Evolutionary conservation across 805 yeast genomes (phyloP), one percentile per base, ranked within the genome.

Genomic region (Lipomyces oligophaga): DNA sequence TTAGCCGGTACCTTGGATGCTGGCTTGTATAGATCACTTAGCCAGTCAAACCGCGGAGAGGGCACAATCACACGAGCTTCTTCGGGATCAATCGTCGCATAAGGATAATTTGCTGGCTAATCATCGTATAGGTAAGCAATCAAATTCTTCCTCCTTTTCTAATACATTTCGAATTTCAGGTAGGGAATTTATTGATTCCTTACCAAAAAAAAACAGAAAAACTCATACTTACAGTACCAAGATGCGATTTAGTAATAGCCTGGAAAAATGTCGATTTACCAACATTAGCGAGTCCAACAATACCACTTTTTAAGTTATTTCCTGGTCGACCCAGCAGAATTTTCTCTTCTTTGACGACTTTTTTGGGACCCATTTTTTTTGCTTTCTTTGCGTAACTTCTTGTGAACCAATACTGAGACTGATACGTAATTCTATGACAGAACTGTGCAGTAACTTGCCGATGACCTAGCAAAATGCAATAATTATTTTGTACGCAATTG

Each of bases 201-300:
- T 26, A 26, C 13, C 30, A 26, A 26, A 38, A 19, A 18, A 6
- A 8, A 31, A 6, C 7, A 8, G 16, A 18, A 5, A 13, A 25
- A 26, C 27, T n/a, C n/a, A 18, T 24, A 52, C 54, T 8, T 43
- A 55, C 59, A 31, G 78, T 88, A 54, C 98, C 97, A 58, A 93
- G 73, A 38, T 89, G 87, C 59, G 89, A 86, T 70, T 82, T 80
- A 46, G 97, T 90, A 63, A 93, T 84, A 46, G 96, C 96, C 70
- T 93, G 97, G 79, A 90, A 90, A 68, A 90, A 88, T 5, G 97
- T 90, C 11, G 96, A 87, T 69, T 93, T 93, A 62, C 98, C 98
- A 57, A 90, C 70, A 54, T 74, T 82, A 62, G 96, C 96, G 52
- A 90, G 76, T 51, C 98, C 98, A 49, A 90, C 98, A 57, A 90